Evolutionary conservation across 2,329 filamentous ascomycete genomes (phyloP).

Genomic region (Aspergillus aculeatinus): DNA sequence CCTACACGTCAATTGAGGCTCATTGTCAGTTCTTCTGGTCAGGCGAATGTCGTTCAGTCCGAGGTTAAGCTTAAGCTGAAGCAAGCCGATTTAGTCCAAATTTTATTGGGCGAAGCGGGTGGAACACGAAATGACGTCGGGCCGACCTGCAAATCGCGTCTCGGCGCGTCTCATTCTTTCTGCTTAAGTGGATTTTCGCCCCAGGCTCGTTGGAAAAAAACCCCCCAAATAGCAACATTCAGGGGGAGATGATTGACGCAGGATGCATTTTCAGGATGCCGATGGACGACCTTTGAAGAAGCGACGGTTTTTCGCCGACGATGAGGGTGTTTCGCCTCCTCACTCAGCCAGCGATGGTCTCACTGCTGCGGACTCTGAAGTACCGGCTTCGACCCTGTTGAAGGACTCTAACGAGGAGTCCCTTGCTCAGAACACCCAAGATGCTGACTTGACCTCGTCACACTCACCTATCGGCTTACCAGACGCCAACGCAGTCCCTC

Average conservation of each 20-base stretch:
- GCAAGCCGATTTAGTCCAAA: neutral
- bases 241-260: neutral
- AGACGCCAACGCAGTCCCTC: neutral
- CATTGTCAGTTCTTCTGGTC: neutral
- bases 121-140: constrained; percentile 24
- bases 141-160: constrained; percentile 30
- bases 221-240: neutral
- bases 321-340: constrained; percentile 27
- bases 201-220: neutral
- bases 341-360: constrained; percentile 15
- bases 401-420: neutral
- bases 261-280: constrained; percentile 42
- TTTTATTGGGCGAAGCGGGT: constrained; percentile 9
- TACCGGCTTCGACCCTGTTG: constrained; percentile 13
- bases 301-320: constrained; percentile 62
- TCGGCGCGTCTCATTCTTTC: constrained; percentile 33
- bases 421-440: neutral
- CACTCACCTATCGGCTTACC: neutral
- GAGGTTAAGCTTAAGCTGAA: neutral
- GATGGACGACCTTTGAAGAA: constrained; percentile 60
- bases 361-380: constrained; percentile 17
- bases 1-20: neutral
- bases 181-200: neutral
- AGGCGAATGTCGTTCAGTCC: neutral
- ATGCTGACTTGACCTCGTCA: neutral